Evolutionary conservation across 1,284 basidiomycete species (phyloP), one percentile per base, ranked within the genome.

Genomic region (Rhodotorula sp.): DNA sequence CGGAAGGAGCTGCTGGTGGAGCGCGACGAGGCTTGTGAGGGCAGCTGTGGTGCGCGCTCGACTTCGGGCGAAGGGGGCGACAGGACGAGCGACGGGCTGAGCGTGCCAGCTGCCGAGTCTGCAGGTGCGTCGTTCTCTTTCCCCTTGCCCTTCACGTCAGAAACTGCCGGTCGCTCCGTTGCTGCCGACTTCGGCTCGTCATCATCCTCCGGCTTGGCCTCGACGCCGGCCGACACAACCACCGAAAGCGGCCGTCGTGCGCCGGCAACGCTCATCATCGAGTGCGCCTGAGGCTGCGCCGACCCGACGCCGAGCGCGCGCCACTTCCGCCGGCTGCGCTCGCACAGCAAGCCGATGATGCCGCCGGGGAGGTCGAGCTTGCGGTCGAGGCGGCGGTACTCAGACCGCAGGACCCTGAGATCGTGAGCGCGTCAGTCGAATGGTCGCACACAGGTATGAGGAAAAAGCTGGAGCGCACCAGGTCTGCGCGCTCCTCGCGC

Each of bases 251-350:
- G 57, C 25, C n/a, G n/a, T 23, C 55, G 25, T 14, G 56, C 19
- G 27, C 41, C 19, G 8, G 42, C 44, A 7, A 46, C n/a, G 44
- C 5, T 3, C 57, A 45, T 65, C 23, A 54, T 27, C 4, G 48
- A 34, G 52, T 48, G 65, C 5, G 66, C 46, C 23, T 54, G 54
- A 34, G 55, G 65, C 14, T 58, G 54, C 23, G 50, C n/a, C 45
- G 57, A 58, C 1, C 74, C 74, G 27, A 75, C 70, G 34, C 74
- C 74, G 56, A 75, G 69, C 2, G 74, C 71, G 9, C 68, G 65
- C 74, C 74, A 76, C 50, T 76, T 74, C n/a, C 67, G 67, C 34
- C 73, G 63, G 16, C 65, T 68, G 19, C 72, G 67, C 57, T 76
- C 74, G 49, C 70, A 68, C 41, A 76, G 46, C 4, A 70, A 60